Percentiles rank a stretch among this genome's conserved stretches.
Evolutionary conservation across 306 rosid species (phyloP).

Genomic region (Malus fusca): DNA sequence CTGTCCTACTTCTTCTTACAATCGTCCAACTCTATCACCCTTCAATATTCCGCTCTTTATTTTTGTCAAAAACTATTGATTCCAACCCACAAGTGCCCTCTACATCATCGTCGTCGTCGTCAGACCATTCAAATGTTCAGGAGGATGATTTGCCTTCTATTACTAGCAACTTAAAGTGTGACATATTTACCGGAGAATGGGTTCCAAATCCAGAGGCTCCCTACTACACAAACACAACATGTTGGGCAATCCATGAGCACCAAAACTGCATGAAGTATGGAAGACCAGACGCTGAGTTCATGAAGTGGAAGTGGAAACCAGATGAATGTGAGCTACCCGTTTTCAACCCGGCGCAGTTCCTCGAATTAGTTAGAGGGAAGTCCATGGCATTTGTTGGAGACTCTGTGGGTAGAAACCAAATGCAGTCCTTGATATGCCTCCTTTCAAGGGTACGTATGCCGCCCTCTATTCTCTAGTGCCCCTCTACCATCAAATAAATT

Average conservation of each 20-base stretch:
- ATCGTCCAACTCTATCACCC: slow-evolving; percentile 45
- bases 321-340: slow-evolving; percentile 65
- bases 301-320: slow-evolving; percentile 92
- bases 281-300: slow-evolving; percentile 62
- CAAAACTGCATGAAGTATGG: slow-evolving; percentile 90
- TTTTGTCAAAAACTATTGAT: slow-evolving; percentile 3
- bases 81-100: background rate
- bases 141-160: background rate
- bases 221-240: slow-evolving; percentile 59
- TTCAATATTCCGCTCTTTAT: slow-evolving; percentile 27
- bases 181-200: slow-evolving; percentile 81
- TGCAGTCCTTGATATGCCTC: slow-evolving; percentile 72
- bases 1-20: slow-evolving; percentile 40
- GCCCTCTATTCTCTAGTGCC: background rate
- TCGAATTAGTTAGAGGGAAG: slow-evolving; percentile 63
- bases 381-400: slow-evolving; percentile 92
- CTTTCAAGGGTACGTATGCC: slow-evolving; percentile 23
- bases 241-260: slow-evolving; percentile 88
- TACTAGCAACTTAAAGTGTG: slow-evolving; percentile 36
- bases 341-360: slow-evolving; percentile 72
- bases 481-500: background rate
- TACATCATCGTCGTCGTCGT: background rate
- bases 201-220: slow-evolving; percentile 72
- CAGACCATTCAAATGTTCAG: background rate
- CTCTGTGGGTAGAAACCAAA: slow-evolving; percentile 90